Evolutionary conservation across 2,329 filamentous ascomycete species (phyloP).

Genomic region (Aspergillus sp.): DNA sequence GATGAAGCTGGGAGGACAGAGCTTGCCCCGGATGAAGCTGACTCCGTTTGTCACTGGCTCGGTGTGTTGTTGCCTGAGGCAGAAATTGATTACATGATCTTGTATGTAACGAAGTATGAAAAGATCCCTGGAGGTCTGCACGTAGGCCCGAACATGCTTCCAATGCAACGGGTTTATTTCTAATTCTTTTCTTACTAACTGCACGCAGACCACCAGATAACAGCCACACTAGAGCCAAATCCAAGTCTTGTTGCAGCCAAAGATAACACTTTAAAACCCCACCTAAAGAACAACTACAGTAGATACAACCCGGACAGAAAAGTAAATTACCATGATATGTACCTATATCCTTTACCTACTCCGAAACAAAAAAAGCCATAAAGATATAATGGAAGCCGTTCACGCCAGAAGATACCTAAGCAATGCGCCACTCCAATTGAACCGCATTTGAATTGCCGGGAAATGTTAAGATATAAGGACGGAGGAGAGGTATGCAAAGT

Average conservation of each 20-base stretch:
- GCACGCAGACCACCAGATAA: too few relatives aligned
- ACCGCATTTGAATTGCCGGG: neutral
- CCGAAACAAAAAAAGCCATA: neutral
- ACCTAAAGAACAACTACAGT: neutral
- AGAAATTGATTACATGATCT: slow-evolving; percentile 2
- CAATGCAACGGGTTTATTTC: too few relatives aligned
- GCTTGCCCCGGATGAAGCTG: slow-evolving; percentile 14
- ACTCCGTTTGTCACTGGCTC: slow-evolving; percentile 4
- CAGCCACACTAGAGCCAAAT: neutral
- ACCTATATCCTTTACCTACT: neutral
- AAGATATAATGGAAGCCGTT: neutral
- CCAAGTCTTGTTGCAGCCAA: too few relatives aligned
- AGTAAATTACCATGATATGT: neutral
- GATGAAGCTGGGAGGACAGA: slow-evolving; percentile 10
- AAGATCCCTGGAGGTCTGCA: too few relatives aligned
- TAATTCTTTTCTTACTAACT: too few relatives aligned
- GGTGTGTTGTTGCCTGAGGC: slow-evolving; percentile 27
- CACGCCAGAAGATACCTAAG: neutral
- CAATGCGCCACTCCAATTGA: neutral
- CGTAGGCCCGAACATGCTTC: too few relatives aligned
- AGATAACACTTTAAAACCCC: neutral
- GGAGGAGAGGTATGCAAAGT: neutral
- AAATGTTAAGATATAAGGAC: neutral
- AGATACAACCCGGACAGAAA: neutral
- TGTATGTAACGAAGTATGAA: neutral